Evolutionary conservation across 441 rosid species (phyloP), one percentile per base, ranked within the genome.

Genomic region (Euphorbia schlechtendalii): DNA sequence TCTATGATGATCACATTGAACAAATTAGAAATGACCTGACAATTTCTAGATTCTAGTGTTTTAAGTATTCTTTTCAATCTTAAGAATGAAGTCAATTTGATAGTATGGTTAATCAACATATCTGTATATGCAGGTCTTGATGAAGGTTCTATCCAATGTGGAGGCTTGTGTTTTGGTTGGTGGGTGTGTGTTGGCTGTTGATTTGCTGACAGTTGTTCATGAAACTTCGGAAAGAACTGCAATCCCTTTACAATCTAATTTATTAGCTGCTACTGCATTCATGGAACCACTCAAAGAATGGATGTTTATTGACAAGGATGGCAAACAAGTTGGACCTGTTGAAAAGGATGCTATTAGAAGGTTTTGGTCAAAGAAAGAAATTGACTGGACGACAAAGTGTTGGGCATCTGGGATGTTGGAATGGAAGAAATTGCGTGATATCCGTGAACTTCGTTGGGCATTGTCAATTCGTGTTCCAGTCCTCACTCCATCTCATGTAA

Each of bases 241-340:
- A 56, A 96, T 90, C 73, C 99, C 99, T 68, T 81, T 96, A 65
- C 99, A 92, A 64, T 96, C 99, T 61, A 96, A 96, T 77, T 80
- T 96, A 78, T 83, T 96, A 73, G 99, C 99, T 67, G 96, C 99
- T 63, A 82, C 94, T 74, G 99, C 99, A 65, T 96, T 96, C 79
- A 90, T 96, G 99, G 99, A 96, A 79, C 92, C 99, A 36, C 90
- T 87, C 38, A 96, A 96, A 83, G 99, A 96, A 79, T 96, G 99
- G 99, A 88, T 87, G 92, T 88, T 84, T 74, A 67, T 83, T 64
- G 94, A 84, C 74, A 83, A 87, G 70, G 80, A 83, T 77, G 97
- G 98, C 69, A 76, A 74, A 64, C 79, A 90, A 80, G 83, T 84
- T 70, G 99, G 99, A 73, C 99, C 99, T 24, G 73, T 96, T 48